These are phyloP conservation scores for Aspergillus amoenus DNA, from an alignment of 2,329 filamentous ascomycete genomes.

Conservation along the genomic window DNA sequence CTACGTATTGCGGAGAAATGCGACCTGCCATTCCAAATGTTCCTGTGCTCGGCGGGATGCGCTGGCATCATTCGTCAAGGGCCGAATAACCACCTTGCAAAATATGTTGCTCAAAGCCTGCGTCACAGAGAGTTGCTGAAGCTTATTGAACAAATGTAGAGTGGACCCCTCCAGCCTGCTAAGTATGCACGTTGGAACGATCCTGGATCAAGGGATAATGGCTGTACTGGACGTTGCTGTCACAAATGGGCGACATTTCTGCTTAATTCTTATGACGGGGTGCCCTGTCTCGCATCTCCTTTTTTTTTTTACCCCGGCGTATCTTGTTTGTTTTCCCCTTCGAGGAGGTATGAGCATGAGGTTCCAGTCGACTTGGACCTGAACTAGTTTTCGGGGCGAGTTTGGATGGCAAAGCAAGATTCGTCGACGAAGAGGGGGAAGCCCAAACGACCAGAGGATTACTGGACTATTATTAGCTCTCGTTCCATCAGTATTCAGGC, in stretches of 20 bases:
- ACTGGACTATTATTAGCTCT: not conserved
- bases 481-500: slow-evolving; percentile 4
- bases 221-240: not conserved
- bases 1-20: slow-evolving; percentile 22
- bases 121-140: not conserved
- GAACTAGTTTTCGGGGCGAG: not conserved
- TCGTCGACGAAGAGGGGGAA: not conserved
- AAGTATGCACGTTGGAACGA: not conserved
- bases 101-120: not conserved
- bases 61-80: slow-evolving; percentile 19
- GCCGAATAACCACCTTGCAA: not conserved
- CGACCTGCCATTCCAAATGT: slow-evolving; percentile 16
- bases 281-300: not conserved
- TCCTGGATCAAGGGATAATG: slow-evolving; percentile 1
- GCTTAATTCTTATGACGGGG: not conserved
- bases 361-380: slow-evolving; percentile 9
- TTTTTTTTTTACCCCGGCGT: not conserved
- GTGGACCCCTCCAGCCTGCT: not conserved
- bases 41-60: slow-evolving; percentile 15
- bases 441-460: not conserved
- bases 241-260: not conserved
- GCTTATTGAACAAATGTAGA: not conserved
- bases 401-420: slow-evolving; percentile 6
- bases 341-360: not conserved
- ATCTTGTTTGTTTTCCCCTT: not conserved